These are phyloP conservation scores for Lodderomyces parapsilosis DNA, from an alignment of 1,139 yeast genomes.

Conservation along the genomic window DNA sequence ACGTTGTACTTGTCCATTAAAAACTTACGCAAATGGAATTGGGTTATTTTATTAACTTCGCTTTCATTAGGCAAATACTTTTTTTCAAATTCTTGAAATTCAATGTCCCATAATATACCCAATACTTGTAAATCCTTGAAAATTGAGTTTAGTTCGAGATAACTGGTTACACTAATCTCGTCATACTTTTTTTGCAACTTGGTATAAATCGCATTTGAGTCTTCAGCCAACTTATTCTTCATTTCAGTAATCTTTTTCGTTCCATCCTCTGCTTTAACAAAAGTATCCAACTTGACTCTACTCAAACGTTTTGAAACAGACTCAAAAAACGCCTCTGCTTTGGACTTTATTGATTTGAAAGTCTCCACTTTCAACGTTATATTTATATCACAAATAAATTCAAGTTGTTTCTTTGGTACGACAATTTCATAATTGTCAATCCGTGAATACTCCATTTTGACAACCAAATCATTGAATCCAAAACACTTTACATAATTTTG, in stretches of 20 bases:
- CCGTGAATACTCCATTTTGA: slow-evolving; percentile 72
- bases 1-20: slow-evolving; percentile 51
- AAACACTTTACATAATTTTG: slow-evolving; percentile 81
- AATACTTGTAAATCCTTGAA: slow-evolving; percentile 73
- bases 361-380: slow-evolving; percentile 67
- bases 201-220: slow-evolving; percentile 44
- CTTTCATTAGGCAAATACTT: slow-evolving; percentile 85
- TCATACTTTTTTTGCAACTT: slow-evolving; percentile 55
- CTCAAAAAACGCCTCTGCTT: slow-evolving; percentile 62
- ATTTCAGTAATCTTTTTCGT: slow-evolving; percentile 57
- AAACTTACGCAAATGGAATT: slow-evolving; percentile 78
- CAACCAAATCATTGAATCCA: slow-evolving; percentile 76
- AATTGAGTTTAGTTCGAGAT: slow-evolving; percentile 67
- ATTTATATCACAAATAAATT: slow-evolving; percentile 74
- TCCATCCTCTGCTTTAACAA: slow-evolving; percentile 73
- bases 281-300: slow-evolving; percentile 79
- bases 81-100: slow-evolving; percentile 79
- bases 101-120: slow-evolving; percentile 86
- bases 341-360: slow-evolving; percentile 51
- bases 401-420: slow-evolving; percentile 70
- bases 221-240: slow-evolving; percentile 51
- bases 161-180: slow-evolving; percentile 59
- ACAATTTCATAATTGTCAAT: slow-evolving; percentile 77
- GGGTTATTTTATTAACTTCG: slow-evolving; percentile 88
- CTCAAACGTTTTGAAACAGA: slow-evolving; percentile 71